A percentile compares a stretch with the other conserved stretches of the same genome.
Conservation (phyloP, 257 asterid species). For the Anisodus tanguticus region DNA sequence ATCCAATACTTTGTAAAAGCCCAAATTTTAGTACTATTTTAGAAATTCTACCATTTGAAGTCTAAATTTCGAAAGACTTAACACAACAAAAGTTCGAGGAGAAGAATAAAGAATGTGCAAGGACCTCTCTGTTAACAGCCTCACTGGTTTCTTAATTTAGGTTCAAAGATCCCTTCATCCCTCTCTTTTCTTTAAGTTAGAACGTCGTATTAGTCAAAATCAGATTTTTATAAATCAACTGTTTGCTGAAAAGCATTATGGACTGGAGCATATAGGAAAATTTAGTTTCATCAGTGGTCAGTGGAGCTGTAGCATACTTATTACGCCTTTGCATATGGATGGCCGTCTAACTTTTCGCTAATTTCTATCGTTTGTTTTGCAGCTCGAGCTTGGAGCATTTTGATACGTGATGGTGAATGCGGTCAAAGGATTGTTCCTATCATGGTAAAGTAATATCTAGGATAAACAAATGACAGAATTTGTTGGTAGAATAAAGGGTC, state of each 20-base stretch:
- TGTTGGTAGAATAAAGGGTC: neutral
- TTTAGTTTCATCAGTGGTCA: neutral
- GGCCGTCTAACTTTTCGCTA: neutral
- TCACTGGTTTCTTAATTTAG: conserved; percentile 24
- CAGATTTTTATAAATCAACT: neutral
- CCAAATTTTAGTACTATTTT: conserved; percentile 3
- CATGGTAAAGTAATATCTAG: conserved; percentile 57
- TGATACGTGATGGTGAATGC: conserved; percentile 64
- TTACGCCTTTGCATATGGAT: neutral
- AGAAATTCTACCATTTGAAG: neutral
- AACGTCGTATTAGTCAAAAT: neutral
- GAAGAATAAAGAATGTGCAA: conserved; percentile 1
- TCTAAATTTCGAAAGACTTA: neutral
- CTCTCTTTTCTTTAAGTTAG: neutral
- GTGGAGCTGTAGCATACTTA: neutral
- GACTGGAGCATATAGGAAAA: neutral
- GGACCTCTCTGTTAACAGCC: neutral
- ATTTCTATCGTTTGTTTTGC: conserved; percentile 26
- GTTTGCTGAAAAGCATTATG: neutral
- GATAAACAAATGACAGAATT: neutral
- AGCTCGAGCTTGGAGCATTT: conserved; percentile 34
- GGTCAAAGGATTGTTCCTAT: conserved; percentile 63
- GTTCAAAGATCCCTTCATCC: neutral
- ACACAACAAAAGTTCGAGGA: neutral
- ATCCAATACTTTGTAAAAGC: no score